phyloP scores from a whole-genome alignment of 352 stramenopile genomes.

The Globisporangium megalacanthum region DNA sequence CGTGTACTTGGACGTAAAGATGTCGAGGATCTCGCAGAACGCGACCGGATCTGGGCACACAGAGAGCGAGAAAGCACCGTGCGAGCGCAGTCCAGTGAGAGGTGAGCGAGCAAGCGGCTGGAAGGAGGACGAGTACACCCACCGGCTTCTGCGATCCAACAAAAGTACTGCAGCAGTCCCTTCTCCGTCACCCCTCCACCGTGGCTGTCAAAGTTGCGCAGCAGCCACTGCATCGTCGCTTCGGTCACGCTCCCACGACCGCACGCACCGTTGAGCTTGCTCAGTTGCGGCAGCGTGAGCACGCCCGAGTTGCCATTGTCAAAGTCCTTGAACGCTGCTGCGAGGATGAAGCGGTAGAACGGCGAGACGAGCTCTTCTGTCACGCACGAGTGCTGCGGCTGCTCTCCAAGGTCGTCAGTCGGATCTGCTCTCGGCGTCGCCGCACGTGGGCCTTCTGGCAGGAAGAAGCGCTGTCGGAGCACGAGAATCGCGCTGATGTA shows the following conservation, averaged over 20 bases:
- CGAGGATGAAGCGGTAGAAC: slow-evolving; percentile 66
- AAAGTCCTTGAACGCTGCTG: slow-evolving; percentile 43
- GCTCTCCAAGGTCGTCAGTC: neutral
- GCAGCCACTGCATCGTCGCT: slow-evolving; percentile 37
- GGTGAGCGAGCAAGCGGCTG: neutral
- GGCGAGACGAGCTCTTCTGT: slow-evolving; percentile 35
- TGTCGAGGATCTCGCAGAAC: slow-evolving; percentile 55
- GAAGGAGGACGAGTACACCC: neutral
- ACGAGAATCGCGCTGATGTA: slow-evolving; percentile 44
- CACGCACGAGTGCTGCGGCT: neutral
- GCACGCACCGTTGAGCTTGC: slow-evolving; percentile 42
- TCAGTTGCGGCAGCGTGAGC: slow-evolving; percentile 27
- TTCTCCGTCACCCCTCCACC: slow-evolving; percentile 36
- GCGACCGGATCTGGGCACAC: slow-evolving; percentile 35
- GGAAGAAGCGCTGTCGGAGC: slow-evolving; percentile 53
- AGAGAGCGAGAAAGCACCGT: neutral
- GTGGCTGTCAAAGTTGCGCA: slow-evolving; percentile 47
- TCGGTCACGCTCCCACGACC: slow-evolving; percentile 20
- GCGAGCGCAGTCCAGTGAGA: no score
- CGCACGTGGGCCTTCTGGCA: slow-evolving; percentile 20
- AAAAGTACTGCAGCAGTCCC: slow-evolving; percentile 63
- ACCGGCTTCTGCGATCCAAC: slow-evolving; percentile 64
- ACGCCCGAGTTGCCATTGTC: slow-evolving; percentile 24
- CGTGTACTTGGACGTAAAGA: slow-evolving; percentile 53
- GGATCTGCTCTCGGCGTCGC: slow-evolving; percentile 1